phyloP scores from a whole-genome alignment of 257 asterid genomes.

The Solanum bulbocastanum region DNA sequence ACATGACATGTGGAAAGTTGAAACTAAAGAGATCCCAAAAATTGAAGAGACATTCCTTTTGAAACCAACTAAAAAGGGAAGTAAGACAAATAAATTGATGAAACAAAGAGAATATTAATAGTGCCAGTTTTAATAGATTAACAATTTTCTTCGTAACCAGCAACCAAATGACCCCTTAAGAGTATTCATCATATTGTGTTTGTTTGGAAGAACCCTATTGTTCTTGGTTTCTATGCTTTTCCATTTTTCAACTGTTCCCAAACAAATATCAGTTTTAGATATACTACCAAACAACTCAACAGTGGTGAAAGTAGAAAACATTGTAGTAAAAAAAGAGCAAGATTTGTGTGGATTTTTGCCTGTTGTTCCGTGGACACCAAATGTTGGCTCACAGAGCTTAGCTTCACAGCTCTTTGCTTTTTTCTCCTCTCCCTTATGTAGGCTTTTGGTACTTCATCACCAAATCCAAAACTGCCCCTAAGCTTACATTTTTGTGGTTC shows the following conservation, averaged over 20 bases:
- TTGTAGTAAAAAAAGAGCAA: slow-evolving; percentile 8
- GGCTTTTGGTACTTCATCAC: slow-evolving; percentile 82
- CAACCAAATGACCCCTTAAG: not conserved
- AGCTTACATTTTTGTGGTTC: slow-evolving; percentile 82
- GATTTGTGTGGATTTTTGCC: slow-evolving; percentile 35
- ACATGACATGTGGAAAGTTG: not conserved
- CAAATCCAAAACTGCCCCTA: slow-evolving; percentile 76
- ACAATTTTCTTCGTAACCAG: not conserved
- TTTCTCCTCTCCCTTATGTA: slow-evolving; percentile 61
- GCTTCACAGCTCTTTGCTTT: slow-evolving; percentile 77
- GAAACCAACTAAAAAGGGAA: not conserved
- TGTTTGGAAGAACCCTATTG: slow-evolving; percentile 13
- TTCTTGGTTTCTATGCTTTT: slow-evolving; percentile 12
- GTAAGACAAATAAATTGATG: not conserved
- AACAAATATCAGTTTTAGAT: not conserved
- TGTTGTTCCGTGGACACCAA: slow-evolving; percentile 90
- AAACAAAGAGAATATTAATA: not conserved
- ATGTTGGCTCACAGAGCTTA: slow-evolving; percentile 58
- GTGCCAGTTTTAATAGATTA: not conserved
- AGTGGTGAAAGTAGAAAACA: slow-evolving; percentile 5
- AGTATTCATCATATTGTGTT: not conserved
- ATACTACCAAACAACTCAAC: slow-evolving; percentile 15
- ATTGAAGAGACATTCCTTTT: too few relatives aligned
- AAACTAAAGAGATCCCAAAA: not conserved
- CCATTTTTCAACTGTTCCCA: not conserved